Percentiles rank a stretch among this genome's conserved stretches.
Conservation (phyloP, 2,329 filamentous ascomycete species). For the Daldinia eschscholtzii region DNA sequence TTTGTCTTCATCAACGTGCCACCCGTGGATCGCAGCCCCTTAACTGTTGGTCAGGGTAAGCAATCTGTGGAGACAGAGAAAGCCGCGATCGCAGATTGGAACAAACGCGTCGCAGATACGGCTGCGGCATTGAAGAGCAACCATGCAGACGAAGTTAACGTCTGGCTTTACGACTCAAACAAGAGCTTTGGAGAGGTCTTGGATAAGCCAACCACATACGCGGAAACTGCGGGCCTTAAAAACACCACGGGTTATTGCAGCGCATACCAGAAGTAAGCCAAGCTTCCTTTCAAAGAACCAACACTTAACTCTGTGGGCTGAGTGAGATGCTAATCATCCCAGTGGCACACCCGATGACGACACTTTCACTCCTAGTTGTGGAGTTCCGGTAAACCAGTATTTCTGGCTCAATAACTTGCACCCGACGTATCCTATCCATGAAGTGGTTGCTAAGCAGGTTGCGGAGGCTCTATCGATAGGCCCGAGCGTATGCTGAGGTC, state of each 20-base stretch:
- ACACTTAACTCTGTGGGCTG: not conserved
- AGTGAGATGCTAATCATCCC: constrained; percentile 32
- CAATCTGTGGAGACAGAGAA: constrained; percentile 54
- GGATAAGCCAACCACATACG: constrained; percentile 62
- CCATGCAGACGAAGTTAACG: constrained; percentile 58
- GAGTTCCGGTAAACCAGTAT: constrained; percentile 70
- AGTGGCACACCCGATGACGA: constrained; percentile 61
- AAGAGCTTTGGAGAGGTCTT: constrained; percentile 65
- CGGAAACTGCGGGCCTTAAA: constrained; percentile 64
- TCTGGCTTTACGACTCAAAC: constrained; percentile 67
- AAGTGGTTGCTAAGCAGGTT: constrained; percentile 67
- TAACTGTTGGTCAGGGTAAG: constrained; percentile 58
- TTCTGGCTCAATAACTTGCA: constrained; percentile 74
- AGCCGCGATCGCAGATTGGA: constrained; percentile 65
- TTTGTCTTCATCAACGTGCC: constrained; percentile 72
- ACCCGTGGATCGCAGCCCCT: constrained; percentile 66
- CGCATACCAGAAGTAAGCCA: constrained; percentile 65
- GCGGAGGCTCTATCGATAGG: constrained; percentile 55
- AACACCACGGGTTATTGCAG: constrained; percentile 69
- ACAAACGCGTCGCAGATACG: constrained; percentile 59
- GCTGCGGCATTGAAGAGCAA: constrained; percentile 55
- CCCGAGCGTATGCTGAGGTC: constrained; percentile 55
- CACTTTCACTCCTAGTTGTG: constrained; percentile 61
- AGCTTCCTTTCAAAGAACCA: not conserved
- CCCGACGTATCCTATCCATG: constrained; percentile 73